Conservation (phyloP, 177 flowering plant genomes). For the Telopea speciosissima region DNA sequence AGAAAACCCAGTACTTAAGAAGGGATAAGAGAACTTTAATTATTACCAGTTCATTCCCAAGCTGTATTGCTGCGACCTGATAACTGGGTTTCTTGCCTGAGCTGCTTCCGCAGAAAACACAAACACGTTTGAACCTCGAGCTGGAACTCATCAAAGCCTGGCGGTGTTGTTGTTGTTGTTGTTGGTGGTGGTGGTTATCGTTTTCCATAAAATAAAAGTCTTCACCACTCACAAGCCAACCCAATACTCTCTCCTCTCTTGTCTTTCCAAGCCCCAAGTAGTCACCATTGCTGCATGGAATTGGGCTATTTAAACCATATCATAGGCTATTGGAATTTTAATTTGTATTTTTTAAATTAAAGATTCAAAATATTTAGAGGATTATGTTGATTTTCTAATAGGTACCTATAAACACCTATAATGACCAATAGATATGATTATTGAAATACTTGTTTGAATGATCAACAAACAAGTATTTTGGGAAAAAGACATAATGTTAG, state of each 20-base stretch:
- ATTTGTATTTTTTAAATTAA: too few species aligned
- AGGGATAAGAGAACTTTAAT: background rate
- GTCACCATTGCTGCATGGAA: background rate
- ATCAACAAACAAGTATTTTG: too few species aligned
- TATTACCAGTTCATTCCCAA: slow-evolving; percentile 56
- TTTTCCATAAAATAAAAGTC: background rate
- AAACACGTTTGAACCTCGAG: slow-evolving; percentile 54
- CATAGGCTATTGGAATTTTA: too few species aligned
- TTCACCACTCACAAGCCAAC: background rate
- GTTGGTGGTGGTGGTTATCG: too few species aligned
- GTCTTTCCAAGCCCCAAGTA: too few species aligned
- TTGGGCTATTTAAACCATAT: background rate
- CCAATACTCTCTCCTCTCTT: background rate
- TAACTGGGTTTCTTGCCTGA: slow-evolving; percentile 63
- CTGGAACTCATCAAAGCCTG: slow-evolving; percentile 28
- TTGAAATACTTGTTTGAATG: too few species aligned
- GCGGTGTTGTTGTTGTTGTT: slow-evolving; percentile 17
- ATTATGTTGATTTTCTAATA: too few species aligned
- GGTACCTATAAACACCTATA: too few species aligned
- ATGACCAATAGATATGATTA: too few species aligned
- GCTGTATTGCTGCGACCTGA: slow-evolving; percentile 59
- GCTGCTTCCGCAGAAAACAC: slow-evolving; percentile 73
- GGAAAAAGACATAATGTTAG: too few species aligned
- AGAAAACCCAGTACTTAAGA: background rate
- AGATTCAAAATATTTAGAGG: too few species aligned